A percentile compares a stretch with the other conserved stretches of the same genome.
phyloP scores from a whole-genome alignment of 805 yeast species.

The Spathaspora arborariae region DNA sequence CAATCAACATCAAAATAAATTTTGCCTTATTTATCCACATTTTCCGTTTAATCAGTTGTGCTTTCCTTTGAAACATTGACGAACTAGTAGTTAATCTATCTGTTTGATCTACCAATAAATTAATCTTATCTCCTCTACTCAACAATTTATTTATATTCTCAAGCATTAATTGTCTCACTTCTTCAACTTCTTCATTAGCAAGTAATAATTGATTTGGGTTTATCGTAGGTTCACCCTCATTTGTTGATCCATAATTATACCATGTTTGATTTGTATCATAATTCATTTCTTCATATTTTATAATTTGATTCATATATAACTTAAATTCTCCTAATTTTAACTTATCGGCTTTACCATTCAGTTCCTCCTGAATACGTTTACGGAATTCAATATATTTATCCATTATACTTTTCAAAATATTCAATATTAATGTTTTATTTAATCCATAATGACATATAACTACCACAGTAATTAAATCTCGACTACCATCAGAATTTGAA shows the following conservation, averaged over 20 bases:
- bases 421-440: conserved; percentile 43
- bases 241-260: conserved; percentile 32
- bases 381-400: conserved; percentile 46
- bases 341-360: conserved; percentile 7
- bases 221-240: conserved; percentile 20
- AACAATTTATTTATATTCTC: conserved; percentile 69
- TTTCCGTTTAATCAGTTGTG: conserved; percentile 56
- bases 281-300: conserved; percentile 49
- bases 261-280: conserved; percentile 30
- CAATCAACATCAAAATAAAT: conserved; percentile 28
- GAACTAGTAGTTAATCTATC: conserved; percentile 66
- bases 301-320: conserved; percentile 52
- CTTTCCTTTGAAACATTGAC: conserved; percentile 64
- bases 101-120: conserved; percentile 73
- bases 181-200: conserved; percentile 55
- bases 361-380: conserved; percentile 17
- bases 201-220: conserved; percentile 35
- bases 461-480: conserved; percentile 51
- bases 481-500: conserved; percentile 39
- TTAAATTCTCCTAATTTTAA: conserved; percentile 48
- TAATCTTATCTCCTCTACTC: conserved; percentile 75
- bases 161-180: conserved; percentile 65
- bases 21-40: conserved; percentile 68
- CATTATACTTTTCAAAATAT: conserved; percentile 47
- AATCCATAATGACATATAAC: conserved; percentile 43